phyloP scores from a whole-genome alignment of 495 filamentous ascomycete species.

The Xylaria telfairii region DNA sequence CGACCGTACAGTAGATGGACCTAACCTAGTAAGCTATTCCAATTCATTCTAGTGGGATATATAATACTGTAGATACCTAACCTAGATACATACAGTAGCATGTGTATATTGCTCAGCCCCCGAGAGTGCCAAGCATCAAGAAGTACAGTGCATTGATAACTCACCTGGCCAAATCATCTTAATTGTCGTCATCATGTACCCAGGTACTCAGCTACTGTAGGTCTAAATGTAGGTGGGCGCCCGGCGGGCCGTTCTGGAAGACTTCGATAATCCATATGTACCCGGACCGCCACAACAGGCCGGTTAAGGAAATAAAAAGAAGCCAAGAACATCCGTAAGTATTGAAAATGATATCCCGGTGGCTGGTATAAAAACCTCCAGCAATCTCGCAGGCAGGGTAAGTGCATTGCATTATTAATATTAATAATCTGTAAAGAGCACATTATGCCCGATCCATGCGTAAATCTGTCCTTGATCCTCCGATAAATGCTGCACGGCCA shows the following conservation, averaged over 20 bases:
- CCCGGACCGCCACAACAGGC: neutral
- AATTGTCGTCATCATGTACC: neutral
- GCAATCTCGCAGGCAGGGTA: neutral
- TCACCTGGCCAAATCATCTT: neutral
- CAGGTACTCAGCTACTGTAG: too few species aligned
- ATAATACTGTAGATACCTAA: too few species aligned
- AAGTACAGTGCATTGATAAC: neutral
- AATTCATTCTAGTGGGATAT: neutral
- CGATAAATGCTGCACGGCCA: neutral
- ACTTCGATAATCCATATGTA: neutral
- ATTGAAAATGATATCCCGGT: neutral
- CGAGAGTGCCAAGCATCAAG: neutral
- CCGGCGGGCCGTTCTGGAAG: too few species aligned
- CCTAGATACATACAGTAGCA: too few species aligned
- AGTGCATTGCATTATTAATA: neutral
- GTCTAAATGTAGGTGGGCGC: too few species aligned
- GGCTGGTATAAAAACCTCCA: neutral
- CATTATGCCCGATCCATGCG: conserved; percentile 20
- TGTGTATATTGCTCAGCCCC: neutral
- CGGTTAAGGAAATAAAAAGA: neutral
- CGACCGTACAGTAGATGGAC: neutral
- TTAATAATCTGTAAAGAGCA: neutral
- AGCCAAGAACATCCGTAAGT: neutral
- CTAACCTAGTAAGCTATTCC: neutral
- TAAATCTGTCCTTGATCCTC: neutral